Base-by-base conservation (phyloP, 805 yeast genomes). In the Hanseniaspora occidentalis region DNA sequence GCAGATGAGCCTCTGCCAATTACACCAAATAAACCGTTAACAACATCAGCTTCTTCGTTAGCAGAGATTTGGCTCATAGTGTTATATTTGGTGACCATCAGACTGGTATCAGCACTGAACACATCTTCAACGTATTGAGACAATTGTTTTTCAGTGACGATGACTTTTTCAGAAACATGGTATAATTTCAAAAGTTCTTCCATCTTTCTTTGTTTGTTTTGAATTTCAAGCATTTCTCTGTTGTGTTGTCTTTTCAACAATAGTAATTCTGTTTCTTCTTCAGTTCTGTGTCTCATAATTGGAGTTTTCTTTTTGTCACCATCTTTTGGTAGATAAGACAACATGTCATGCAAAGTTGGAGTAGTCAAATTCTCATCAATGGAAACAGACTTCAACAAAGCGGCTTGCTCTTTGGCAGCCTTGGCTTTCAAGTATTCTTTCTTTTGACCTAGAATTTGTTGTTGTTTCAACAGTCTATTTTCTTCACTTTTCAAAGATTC, bases 131-230 rank as follows among this genome's bases (percentile, higher is more conserved):
- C 47, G 27, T 44, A 48, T 36, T 44, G 45, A 38, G 41, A n/a
- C 36, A 55, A 79, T 73, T 37, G 84, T 78, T 41, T 72, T 58
- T 82, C 94, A 23, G 79, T 79, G 31, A 84, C 74, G 49, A 85
- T 82, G 60, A 75, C 86, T 35, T 70, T 66, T 21, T 71, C 69
- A 1, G 89, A 65, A 2, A 77, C 71, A 52, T 84, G 84, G 59
- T 83, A 85, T 40, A 88, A 67, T 47, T 73, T 79, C 44, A 88
- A 62, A 37, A 86, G 60, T 37, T 71, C 65, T 31, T 64, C 64
- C 13, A 86, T 75, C 49, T 71, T 71, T 35, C 62, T 59, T 46
- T 73, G 75, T 48, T 73, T 68, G 4, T 66, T 67, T 38, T 61
- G 63, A 43, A 79, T 67, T 49, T 77, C 77, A 11, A 61, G 55